Base-by-base conservation (phyloP, 1,139 yeast species). In the Candida sp. region DNA sequence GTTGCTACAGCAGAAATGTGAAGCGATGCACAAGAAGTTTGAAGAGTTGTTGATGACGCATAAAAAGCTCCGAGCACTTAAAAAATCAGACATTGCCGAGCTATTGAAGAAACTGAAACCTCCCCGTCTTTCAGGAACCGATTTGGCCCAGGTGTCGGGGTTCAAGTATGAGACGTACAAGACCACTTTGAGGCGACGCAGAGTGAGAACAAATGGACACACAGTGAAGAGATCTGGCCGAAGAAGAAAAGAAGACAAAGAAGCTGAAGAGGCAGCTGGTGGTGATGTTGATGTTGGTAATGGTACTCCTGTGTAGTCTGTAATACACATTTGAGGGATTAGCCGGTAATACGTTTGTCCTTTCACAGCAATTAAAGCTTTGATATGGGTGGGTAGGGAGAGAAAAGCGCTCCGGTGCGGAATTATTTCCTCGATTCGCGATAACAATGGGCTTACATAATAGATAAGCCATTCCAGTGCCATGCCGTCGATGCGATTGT, bases 151-250 rank as follows among this genome's bases (percentile, higher is more conserved):
- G 4, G 9, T 26, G 11, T 38, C 42, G 3, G 42, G 42, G 22
- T 38, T 38, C 31, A 38, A 38, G 27, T 38, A 38, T n/a, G 42
- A 38, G 31, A 38, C 42, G 11, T 38, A 38, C 27, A 38, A 38
- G 27, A 38, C 42, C 3, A 38, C 42, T 25, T 38, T 38, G n/a
- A 26, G 42, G 27, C 17, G 42, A n/a, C 42, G 42, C 27, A 38
- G 8, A 5, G n/a, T 5, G n/a, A 25, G 42, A 26, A 26, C 28
- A 17, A 38, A 38, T 38, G 42, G 42, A 6, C 42, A 38, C 27
- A 38, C 31, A n/a, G 42, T n/a, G 7, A 38, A 26, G 12, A 26
- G 42, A 26, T 25, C 42, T 1, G 42, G 42, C 7, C 5, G 42
- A 6, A 38, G 17, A 26, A 26, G 17, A n/a, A 38, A 38, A 26